Evolutionary conservation across 1,139 yeast genomes (phyloP).

Genomic region (Suhomyces maxii): DNA sequence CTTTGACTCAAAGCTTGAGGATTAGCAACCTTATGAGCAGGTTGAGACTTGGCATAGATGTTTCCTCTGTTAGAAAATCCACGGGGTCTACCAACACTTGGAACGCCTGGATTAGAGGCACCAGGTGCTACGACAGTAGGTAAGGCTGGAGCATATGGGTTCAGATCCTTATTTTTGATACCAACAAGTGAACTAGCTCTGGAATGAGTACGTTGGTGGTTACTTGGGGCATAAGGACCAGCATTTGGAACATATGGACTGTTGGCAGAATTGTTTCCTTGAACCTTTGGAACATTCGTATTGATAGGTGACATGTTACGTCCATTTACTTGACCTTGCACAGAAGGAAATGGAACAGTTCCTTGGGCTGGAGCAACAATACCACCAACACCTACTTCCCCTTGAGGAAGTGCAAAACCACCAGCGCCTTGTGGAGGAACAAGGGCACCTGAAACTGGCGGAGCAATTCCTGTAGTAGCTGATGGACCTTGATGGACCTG

Average conservation of each 20-base stretch:
- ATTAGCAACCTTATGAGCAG: conserved; percentile 29
- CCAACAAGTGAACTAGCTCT: conserved; percentile 46
- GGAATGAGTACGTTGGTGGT: conserved; percentile 39
- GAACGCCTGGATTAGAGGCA: conserved; percentile 1
- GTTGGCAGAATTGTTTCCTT: conserved; percentile 22
- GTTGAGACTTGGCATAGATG: conserved; percentile 23
- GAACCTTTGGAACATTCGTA: conserved; percentile 14
- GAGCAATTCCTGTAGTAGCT: conserved; percentile 3
- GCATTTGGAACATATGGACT: conserved; percentile 50
- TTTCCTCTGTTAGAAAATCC: conserved; percentile 31
- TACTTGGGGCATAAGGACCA: conserved; percentile 49
- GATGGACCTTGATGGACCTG: background rate
- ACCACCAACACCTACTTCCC: background rate
- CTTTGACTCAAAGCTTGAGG: conserved; percentile 44
- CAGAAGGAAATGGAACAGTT: conserved; percentile 11
- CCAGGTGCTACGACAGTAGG: conserved; percentile 17
- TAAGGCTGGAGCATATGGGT: conserved; percentile 47
- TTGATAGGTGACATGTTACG: conserved; percentile 13
- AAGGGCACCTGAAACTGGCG: conserved; percentile 1
- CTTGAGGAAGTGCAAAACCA: conserved; percentile 1
- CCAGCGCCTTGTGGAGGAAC: conserved; percentile 4
- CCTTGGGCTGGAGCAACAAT: conserved; percentile 6
- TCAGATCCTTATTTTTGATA: conserved; percentile 38
- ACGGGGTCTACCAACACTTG: conserved; percentile 22
- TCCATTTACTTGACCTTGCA: conserved; percentile 1